Base-by-base conservation (phyloP, 2,329 filamentous ascomycete species). In the Pyricularia sp. region DNA sequence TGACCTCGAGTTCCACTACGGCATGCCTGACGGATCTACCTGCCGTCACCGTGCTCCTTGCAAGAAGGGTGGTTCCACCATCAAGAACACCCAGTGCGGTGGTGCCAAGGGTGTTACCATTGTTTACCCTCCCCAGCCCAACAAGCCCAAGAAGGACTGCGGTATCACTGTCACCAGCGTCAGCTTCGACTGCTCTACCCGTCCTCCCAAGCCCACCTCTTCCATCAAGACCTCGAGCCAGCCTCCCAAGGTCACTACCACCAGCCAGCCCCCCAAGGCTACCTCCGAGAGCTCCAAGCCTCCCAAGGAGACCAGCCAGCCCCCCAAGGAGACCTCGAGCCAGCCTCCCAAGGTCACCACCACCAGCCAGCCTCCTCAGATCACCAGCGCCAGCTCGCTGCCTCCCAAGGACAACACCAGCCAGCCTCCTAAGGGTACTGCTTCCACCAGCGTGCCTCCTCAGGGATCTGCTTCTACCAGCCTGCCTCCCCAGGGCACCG, bases 11-110 rank as follows among this genome's bases (percentile, higher is more conserved):
- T 93, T 97, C 82, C 86, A 92, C 83, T 97, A 94, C 81, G 85
- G 84, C 75, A 97, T 97, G 93, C 85, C 88, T 2, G 92, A 94
- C 77, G 92, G 92, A 73, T 89, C 87, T 17, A 86, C 79, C 70
- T 98, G 94, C 88, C 94, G 92, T 82, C 91, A 96, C 75, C 88
- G 87, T 71, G 82, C 86, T 72, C 76, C 83, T 68, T 96, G 92
- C 86, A 86, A 84, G 72, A 82, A 84, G 69, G 81, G 84, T 20
- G 92, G 92, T 75, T 89, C 88, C 70, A 86, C 85, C 65, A 84
- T 97, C 74, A 81, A 87, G 80, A 97, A 97, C 86, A 87, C 83
- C 71, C 93, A 97, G 85, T 98, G 94, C 78, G 94, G 93, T 86
- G 94, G 94, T 79, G 94, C 94, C 72, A 92, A 86, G 77, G 89